Evolutionary conservation across 345 rosid genomes (phyloP).

Genomic region (Gossypioides kirkii): DNA sequence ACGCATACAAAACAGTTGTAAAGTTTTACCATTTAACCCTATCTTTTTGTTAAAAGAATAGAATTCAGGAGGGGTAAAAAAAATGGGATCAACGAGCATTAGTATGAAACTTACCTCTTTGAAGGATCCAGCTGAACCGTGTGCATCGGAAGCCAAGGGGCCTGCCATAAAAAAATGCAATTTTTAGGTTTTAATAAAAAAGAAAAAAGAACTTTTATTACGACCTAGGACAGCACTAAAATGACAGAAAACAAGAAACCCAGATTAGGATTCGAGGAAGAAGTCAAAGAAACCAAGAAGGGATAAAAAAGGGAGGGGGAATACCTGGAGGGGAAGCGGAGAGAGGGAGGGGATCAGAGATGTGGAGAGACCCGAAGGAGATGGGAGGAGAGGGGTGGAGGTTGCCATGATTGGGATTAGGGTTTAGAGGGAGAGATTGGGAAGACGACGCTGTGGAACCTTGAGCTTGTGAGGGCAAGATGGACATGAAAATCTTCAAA

Average conservation of each 20-base stretch:
- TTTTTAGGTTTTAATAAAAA: neutral
- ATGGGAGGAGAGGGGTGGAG: slow-evolving; percentile 24
- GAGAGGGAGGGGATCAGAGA: slow-evolving; percentile 20
- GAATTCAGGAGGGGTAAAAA: neutral
- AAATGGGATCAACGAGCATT: neutral
- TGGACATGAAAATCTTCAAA: slow-evolving; percentile 83
- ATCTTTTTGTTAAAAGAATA: neutral
- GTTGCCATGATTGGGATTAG: slow-evolving; percentile 63
- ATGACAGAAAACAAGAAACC: neutral
- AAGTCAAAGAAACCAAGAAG: neutral
- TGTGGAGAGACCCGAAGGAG: slow-evolving; percentile 25
- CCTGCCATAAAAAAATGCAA: slow-evolving; percentile 26
- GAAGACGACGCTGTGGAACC: slow-evolving; percentile 50
- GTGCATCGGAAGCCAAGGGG: slow-evolving; percentile 36
- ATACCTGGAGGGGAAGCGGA: slow-evolving; percentile 17
- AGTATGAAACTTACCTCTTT: slow-evolving; percentile 36
- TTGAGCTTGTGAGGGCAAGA: slow-evolving; percentile 69
- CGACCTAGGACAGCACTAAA: neutral
- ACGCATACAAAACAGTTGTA: neutral
- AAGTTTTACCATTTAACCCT: neutral
- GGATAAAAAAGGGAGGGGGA: slow-evolving; percentile 7
- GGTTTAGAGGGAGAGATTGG: slow-evolving; percentile 37
- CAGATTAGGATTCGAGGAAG: neutral
- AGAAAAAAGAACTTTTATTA: neutral
- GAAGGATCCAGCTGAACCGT: slow-evolving; percentile 49